Evolutionary conservation across 257 asterid genomes (phyloP), one percentile per base, ranked within the genome.

Genomic region (Schizonepeta tenuifolia): DNA sequence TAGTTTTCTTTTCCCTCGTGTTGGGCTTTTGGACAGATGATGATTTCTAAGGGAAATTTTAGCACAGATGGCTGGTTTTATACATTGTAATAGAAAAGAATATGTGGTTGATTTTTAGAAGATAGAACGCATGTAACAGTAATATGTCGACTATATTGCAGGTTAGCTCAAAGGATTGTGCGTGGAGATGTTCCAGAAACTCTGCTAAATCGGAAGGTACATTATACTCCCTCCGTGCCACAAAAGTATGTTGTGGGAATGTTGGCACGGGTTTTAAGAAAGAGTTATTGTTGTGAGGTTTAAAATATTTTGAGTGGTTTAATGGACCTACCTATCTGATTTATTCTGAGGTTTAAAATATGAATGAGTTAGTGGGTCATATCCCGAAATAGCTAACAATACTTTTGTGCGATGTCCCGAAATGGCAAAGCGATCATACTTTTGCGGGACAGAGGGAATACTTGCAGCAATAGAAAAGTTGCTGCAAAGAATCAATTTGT

Each of bases 101-200:
- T 70, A 8, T 31, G 47, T 18, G 4, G 0, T 33, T 61, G 22
- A 50, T 65, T 62, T 67, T 60, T 67, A 65, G 59, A 49, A 18
- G 26, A 9, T 13, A 20, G 64, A 40, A 17, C 9, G 15, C 67
- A 66, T 11, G 31, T 75, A 40, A 62, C 43, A 12, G 7, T 43
- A 46, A 69, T 44, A 28, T 28, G 49, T 18, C 69, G 60, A 67
- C 60, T 50, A 40, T 47, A 5, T 74, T 79, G 61, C 88, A 93
- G 98, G 82, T 86, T 93, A 83, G 98, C 98, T 83, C 98, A 90
- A 76, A 81, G 98, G 80, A 93, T 93, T 74, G 89, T 93, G 40
- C 85, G 96, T 44, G 97, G 98, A 49, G 98, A 93, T 86, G 98
- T 93, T 79, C 98, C 98, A 59, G 98, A 93, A 77, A 96, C 96